Conservation (phyloP, 129 eudicot genomes). For the Rutidosis leptorrhynchoides region DNA sequence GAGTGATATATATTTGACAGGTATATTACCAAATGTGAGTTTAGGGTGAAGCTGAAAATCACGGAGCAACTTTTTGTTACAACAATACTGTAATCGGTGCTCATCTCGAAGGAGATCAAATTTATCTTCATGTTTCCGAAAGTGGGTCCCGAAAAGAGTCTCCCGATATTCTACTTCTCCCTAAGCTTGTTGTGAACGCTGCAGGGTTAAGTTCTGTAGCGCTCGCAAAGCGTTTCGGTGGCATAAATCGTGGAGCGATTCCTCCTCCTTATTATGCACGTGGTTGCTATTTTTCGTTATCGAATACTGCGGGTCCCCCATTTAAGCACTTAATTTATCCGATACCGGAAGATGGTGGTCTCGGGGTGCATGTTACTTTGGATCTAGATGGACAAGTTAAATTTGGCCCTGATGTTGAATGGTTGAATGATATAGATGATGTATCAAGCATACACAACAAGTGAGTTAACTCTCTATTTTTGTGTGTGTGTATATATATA, state of each 20-base stretch:
- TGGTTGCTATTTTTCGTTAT: conserved; percentile 77
- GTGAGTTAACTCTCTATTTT: conserved; percentile 39
- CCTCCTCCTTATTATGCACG: conserved; percentile 68
- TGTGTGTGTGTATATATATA: too few species aligned
- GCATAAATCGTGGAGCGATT: conserved; percentile 35
- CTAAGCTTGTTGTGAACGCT: conserved; percentile 72
- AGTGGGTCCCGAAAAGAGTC: conserved; percentile 40
- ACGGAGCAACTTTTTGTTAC: conserved; percentile 68
- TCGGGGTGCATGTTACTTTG: conserved; percentile 90
- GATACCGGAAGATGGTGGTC: conserved; percentile 92
- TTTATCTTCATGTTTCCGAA: conserved; percentile 60
- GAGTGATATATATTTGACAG: conserved; percentile 56
- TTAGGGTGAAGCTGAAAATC: conserved; percentile 94
- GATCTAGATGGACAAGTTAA: conserved; percentile 82
- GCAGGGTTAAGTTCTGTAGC: conserved; percentile 77
- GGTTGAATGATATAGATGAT: conserved; percentile 61
- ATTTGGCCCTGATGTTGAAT: conserved; percentile 93
- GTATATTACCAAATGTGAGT: conserved; percentile 51
- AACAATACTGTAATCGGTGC: conserved; percentile 73
- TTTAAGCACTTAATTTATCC: conserved; percentile 82
- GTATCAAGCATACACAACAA: conserved; percentile 59
- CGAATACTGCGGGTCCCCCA: conserved; percentile 53
- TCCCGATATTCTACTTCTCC: conserved; percentile 65
- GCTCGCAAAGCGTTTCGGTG: conserved; percentile 59
- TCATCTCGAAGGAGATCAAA: conserved; percentile 42